These are phyloP conservation scores for Phlebiopsis gigantea DNA, from an alignment of 768 basidiomycete species.

Conservation along the genomic window DNA sequence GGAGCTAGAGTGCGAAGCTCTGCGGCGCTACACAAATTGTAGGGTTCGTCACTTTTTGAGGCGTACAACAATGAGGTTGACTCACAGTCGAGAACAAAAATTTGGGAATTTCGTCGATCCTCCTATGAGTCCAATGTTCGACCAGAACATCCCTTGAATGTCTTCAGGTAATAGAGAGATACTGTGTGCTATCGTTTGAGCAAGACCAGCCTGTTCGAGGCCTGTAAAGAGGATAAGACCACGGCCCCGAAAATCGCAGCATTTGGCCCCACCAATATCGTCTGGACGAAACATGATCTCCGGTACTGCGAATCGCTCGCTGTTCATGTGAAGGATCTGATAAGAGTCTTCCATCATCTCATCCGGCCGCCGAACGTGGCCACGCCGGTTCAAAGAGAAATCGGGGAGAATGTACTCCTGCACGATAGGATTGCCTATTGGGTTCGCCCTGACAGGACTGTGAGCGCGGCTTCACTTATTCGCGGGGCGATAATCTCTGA, in stretches of 20 bases:
- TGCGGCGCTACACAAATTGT: constrained; percentile 42
- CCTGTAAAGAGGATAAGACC: constrained; percentile 35
- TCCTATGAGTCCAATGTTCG: constrained; percentile 86
- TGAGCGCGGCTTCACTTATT: not conserved
- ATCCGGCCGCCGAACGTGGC: constrained; percentile 47
- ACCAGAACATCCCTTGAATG: constrained; percentile 92
- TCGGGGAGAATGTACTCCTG: constrained; percentile 92
- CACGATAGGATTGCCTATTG: constrained; percentile 61
- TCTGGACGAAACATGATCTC: constrained; percentile 88
- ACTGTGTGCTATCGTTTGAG: constrained; percentile 68
- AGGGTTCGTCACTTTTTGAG: too few species aligned
- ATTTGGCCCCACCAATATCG: constrained; percentile 73
- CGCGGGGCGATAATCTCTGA: not conserved
- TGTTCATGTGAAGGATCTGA: constrained; percentile 80
- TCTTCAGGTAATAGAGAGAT: constrained; percentile 76
- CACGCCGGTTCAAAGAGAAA: constrained; percentile 61
- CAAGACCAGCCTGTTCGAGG: constrained; percentile 74
- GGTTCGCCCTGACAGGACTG: constrained; percentile 37
- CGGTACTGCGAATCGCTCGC: constrained; percentile 90
- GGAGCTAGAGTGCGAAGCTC: constrained; percentile 82
- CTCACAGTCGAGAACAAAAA: constrained; percentile 69
- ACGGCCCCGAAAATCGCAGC: too few species aligned
- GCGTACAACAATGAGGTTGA: too few species aligned
- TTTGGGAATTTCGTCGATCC: constrained; percentile 75
- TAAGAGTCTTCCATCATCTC: constrained; percentile 51